Evolutionary conservation across 495 filamentous ascomycete species (phyloP), one percentile per base, ranked within the genome.

Genomic region (Penicillium alfredii): DNA sequence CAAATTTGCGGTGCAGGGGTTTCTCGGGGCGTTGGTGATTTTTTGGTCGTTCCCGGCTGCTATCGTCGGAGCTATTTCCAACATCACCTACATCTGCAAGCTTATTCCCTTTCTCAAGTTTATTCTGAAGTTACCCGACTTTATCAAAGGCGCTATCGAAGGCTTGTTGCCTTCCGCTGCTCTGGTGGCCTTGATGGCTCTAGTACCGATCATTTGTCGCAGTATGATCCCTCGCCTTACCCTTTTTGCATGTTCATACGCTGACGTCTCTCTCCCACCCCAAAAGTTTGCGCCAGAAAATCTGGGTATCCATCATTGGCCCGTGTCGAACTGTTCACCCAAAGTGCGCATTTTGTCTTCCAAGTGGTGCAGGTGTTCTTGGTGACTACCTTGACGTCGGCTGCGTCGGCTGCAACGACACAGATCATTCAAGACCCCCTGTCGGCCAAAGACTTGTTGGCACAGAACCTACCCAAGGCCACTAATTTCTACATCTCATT

Each of bases 401-500:
- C 81, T 1, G 79, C 84, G 3, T 83, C 86, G 1, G 72, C 86
- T 5, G 71, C 81, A 3, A 78, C 74, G 15, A 37, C 60, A 8
- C 54, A 78, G 33, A 86, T 94, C 41, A 68, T 73, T 37, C 44
- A 84, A 4, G 55, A 84, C 30, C 88, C 88, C 2, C 50, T 66
- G 6, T 68, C 61, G 1, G 74, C 70, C 24, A 72, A 84, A 4
- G 68, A 60, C 16, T 69, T 94, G 8, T 67, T 95, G 16, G 80
- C 88, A 3, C 42, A 73, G 26, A 82, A 82, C 44, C 56, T 95
- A 2, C 88, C 88, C 4, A 83, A 80, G 45, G 75, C 83, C 3
- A 88, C 84, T 42, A 94, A 89, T 58, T 86, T 95, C 55, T 95
- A 92, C 61, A 84, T 94, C 25, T 82, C 83, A 1, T 95, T 90